Percentiles rank a stretch among this genome's conserved stretches.
Conservation (phyloP, 2,329 filamentous ascomycete species). For the Penicillium vulpinum region DNA sequence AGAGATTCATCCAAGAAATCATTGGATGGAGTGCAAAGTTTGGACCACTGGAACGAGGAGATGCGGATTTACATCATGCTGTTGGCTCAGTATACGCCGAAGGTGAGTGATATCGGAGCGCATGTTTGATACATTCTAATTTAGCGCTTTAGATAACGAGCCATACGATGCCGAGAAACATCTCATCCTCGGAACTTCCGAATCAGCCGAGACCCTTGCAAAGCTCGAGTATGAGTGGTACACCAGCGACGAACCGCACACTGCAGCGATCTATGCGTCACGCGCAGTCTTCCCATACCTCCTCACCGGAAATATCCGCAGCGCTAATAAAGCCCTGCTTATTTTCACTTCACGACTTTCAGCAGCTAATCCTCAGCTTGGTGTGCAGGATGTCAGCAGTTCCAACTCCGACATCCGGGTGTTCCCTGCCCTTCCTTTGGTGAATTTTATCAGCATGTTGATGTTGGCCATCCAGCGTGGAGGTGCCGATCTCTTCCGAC, state of each 20-base stretch:
- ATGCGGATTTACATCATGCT: slow-evolving; percentile 92
- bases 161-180: slow-evolving; percentile 92
- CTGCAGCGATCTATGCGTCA: slow-evolving; percentile 80
- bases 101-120: slow-evolving; percentile 41
- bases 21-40: slow-evolving; percentile 83
- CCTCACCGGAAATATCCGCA: slow-evolving; percentile 83
- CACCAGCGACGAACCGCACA: slow-evolving; percentile 80
- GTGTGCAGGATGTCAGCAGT: slow-evolving; percentile 77
- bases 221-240: slow-evolving; percentile 94
- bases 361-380: slow-evolving; percentile 59
- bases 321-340: slow-evolving; percentile 78
- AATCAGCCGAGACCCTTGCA: slow-evolving; percentile 77
- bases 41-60: slow-evolving; percentile 85
- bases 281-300: slow-evolving; percentile 90
- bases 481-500: slow-evolving; percentile 73
- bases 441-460: slow-evolving; percentile 89
- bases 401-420: slow-evolving; percentile 72
- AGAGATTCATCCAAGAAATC: slow-evolving; percentile 86
- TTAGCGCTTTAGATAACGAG: slow-evolving; percentile 66
- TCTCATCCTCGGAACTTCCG: slow-evolving; percentile 81
- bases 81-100: slow-evolving; percentile 86
- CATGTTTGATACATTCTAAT: slow-evolving; percentile 16
- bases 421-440: slow-evolving; percentile 86
- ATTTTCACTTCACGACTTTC: slow-evolving; percentile 70
- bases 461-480: slow-evolving; percentile 81